Conservation (phyloP, 73 alveolate genomes). For the Tetrahymena borealis region DNA sequence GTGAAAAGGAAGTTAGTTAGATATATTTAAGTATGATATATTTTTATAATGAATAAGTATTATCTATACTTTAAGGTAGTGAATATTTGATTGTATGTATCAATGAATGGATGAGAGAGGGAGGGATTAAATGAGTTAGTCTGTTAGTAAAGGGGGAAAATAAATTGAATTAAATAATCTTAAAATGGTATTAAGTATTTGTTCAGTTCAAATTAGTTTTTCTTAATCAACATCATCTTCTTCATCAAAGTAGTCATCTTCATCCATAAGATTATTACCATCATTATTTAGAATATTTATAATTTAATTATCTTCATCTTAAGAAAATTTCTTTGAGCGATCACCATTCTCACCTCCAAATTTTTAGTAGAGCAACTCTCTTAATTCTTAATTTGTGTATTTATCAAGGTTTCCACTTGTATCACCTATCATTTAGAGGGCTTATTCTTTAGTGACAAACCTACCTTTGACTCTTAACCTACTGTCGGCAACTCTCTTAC, state of each 20-base stretch:
- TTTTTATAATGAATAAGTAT: too few relatives aligned
- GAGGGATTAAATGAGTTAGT: too few relatives aligned
- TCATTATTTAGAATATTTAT: not conserved
- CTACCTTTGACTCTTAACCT: slow-evolving; percentile 38
- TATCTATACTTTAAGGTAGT: too few relatives aligned
- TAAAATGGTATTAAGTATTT: too few relatives aligned
- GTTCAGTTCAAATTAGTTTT: not conserved
- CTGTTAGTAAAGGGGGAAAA: too few relatives aligned
- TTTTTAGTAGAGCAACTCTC: not conserved
- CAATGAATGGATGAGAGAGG: too few relatives aligned
- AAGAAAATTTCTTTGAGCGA: not conserved
- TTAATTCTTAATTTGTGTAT: not conserved
- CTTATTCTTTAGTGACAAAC: slow-evolving; percentile 14
- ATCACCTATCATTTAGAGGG: not conserved
- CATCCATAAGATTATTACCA: not conserved
- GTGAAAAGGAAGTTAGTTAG: too few relatives aligned
- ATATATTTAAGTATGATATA: too few relatives aligned
- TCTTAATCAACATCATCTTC: not conserved
- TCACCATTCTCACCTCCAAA: not conserved
- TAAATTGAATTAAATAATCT: too few relatives aligned
- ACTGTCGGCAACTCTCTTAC: slow-evolving; percentile 37
- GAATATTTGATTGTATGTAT: too few relatives aligned
- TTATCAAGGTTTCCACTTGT: not conserved
- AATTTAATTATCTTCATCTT: too few relatives aligned
- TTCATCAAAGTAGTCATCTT: not conserved